phyloP scores from a whole-genome alignment of 2,329 filamentous ascomycete genomes.

The Sarocladium brachiariae region DNA sequence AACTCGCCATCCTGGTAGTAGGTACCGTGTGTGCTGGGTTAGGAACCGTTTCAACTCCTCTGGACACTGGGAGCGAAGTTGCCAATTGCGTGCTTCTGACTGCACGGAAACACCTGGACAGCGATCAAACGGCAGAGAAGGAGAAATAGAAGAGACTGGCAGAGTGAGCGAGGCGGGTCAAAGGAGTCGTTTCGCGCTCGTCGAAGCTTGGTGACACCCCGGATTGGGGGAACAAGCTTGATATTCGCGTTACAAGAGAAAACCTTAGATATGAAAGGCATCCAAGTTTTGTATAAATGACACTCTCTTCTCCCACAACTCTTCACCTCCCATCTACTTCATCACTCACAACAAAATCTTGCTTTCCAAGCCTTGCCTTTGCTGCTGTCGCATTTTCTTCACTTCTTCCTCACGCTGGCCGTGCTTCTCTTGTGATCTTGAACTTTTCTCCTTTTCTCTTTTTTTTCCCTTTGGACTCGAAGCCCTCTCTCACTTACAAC shows the following conservation, averaged over 20 bases:
- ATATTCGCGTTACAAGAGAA: not conserved
- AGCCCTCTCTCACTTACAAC: too few species aligned
- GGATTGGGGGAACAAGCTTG: not conserved
- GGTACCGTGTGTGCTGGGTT: too few species aligned
- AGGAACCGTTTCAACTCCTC: not conserved
- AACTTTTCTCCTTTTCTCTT: not conserved
- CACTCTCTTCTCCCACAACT: not conserved
- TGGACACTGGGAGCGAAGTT: not conserved
- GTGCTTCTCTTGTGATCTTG: not conserved
- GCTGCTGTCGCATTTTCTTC: not conserved
- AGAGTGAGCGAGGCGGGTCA: too few species aligned
- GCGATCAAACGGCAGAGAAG: constrained; percentile 3
- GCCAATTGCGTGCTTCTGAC: not conserved
- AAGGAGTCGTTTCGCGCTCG: not conserved
- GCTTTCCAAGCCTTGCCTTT: not conserved
- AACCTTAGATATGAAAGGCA: not conserved
- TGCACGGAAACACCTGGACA: not conserved
- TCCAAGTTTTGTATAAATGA: not conserved
- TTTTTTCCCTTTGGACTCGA: too few species aligned
- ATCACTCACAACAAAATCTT: not conserved
- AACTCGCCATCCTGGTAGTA: too few species aligned
- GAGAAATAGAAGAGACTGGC: too few species aligned
- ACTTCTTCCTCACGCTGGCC: constrained; percentile 1
- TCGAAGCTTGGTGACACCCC: not conserved
- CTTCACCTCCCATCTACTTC: not conserved